These are phyloP conservation scores for Articulospora tetracladia DNA, from an alignment of 495 filamentous ascomycete genomes.

Conservation along the genomic window DNA sequence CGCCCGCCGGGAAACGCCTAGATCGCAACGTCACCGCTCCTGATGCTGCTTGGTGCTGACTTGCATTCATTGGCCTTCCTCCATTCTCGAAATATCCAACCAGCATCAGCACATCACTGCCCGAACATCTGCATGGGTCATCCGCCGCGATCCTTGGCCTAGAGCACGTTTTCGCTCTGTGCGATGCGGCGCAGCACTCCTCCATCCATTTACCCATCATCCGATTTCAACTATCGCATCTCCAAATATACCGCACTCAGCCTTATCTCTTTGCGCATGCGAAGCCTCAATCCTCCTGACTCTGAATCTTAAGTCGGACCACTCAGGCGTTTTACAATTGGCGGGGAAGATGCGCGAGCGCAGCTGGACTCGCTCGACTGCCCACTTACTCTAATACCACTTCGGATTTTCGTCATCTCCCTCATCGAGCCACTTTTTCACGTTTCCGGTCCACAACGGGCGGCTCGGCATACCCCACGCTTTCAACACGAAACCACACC, in stretches of 20 bases:
- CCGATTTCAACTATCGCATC: neutral
- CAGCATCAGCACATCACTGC: neutral
- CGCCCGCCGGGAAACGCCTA: neutral
- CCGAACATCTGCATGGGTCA: neutral
- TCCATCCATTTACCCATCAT: neutral
- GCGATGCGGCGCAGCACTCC: conserved; percentile 1
- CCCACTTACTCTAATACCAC: too few species aligned
- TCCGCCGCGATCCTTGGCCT: neutral
- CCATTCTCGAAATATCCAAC: neutral
- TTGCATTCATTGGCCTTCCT: neutral
- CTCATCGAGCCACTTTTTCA: neutral
- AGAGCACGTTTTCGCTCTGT: neutral
- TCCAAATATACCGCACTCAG: neutral
- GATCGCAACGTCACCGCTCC: neutral
- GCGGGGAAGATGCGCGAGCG: too few species aligned
- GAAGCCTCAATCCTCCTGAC: neutral
- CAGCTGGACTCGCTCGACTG: neutral
- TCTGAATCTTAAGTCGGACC: neutral
- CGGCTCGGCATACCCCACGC: neutral
- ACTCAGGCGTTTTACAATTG: neutral
- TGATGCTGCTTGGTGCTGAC: neutral
- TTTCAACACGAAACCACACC: neutral
- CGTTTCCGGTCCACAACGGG: neutral
- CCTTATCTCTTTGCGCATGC: neutral
- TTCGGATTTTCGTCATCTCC: neutral